Evolutionary conservation across 2,329 filamentous ascomycete species (phyloP).

Genomic region (Pseudocercospora macadamiae): DNA sequence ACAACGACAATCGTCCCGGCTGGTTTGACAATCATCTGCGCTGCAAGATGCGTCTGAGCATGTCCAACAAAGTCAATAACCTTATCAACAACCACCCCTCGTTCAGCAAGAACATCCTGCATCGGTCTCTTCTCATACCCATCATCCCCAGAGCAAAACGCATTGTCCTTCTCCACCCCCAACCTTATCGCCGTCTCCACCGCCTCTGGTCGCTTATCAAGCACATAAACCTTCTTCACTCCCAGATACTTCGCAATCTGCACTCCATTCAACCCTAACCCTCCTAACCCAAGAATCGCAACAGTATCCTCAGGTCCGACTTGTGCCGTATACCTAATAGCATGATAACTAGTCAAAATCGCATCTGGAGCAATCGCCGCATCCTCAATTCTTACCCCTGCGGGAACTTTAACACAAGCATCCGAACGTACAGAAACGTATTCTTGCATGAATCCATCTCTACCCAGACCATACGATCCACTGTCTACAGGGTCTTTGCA

Average conservation of each 20-base stretch:
- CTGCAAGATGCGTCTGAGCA: conserved; percentile 24
- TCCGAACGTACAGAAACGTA: conserved; percentile 39
- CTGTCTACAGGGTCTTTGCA: conserved; percentile 38
- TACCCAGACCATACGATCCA: conserved; percentile 49
- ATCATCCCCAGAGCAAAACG: conserved; percentile 21
- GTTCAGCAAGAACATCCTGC: conserved; percentile 22
- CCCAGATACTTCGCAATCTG: conserved; percentile 53
- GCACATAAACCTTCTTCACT: conserved; percentile 42
- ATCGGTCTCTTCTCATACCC: conserved; percentile 13
- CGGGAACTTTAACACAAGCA: conserved; percentile 32
- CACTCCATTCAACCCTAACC: conserved; percentile 47
- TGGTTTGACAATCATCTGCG: conserved; percentile 27
- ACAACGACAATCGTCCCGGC: conserved; percentile 28
- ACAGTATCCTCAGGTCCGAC: conserved; percentile 42
- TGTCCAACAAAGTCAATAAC: conserved; percentile 32
- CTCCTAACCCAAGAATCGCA: conserved; percentile 47
- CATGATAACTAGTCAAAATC: conserved; percentile 47
- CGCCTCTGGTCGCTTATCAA: conserved; percentile 39
- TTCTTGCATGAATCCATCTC: conserved; percentile 50
- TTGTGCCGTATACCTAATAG: conserved; percentile 43
- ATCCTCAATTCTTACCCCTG: conserved; percentile 17
- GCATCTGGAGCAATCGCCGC: conserved; percentile 49
- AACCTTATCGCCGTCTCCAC: conserved; percentile 37
- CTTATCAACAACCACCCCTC: conserved; percentile 27
- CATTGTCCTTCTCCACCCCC: conserved; percentile 38